These are phyloP conservation scores for Chrysoporthe austroafricana DNA, from an alignment of 2,329 filamentous ascomycete genomes.

Conservation along the genomic window DNA sequence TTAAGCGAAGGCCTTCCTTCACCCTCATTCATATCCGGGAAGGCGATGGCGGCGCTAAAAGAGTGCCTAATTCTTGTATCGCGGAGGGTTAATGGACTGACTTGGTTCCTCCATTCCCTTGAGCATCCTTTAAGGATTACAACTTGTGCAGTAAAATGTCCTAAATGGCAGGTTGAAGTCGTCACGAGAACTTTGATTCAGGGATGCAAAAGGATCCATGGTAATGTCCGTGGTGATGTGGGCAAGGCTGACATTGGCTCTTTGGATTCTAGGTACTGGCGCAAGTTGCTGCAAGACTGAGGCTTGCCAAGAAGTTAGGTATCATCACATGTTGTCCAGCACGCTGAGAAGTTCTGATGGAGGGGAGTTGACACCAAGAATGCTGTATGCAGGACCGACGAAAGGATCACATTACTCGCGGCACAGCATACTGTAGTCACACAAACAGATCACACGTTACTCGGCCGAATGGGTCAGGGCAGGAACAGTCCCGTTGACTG, in stretches of 20 bases:
- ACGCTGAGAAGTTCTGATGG: neutral
- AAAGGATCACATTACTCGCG: neutral
- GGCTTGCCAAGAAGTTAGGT: too few species aligned
- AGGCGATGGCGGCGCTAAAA: neutral
- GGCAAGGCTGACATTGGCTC: constrained; percentile 1
- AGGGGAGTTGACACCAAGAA: neutral
- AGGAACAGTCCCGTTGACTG: neutral
- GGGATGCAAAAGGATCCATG: neutral
- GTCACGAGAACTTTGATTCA: neutral
- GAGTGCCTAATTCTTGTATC: neutral
- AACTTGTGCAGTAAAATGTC: neutral
- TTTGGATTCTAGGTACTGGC: neutral
- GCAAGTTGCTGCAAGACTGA: too few species aligned
- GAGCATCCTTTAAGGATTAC: neutral
- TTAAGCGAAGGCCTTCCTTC: neutral
- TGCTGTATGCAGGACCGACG: neutral
- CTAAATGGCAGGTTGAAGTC: neutral
- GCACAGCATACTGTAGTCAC: neutral
- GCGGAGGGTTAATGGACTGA: neutral
- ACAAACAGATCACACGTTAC: neutral
- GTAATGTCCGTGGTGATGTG: neutral
- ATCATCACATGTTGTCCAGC: neutral
- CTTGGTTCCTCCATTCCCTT: neutral
- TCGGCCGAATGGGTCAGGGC: neutral
- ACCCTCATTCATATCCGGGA: neutral